Base-by-base conservation (phyloP, 1,284 basidiomycete genomes). In the Rhodotorula sp. region DNA sequence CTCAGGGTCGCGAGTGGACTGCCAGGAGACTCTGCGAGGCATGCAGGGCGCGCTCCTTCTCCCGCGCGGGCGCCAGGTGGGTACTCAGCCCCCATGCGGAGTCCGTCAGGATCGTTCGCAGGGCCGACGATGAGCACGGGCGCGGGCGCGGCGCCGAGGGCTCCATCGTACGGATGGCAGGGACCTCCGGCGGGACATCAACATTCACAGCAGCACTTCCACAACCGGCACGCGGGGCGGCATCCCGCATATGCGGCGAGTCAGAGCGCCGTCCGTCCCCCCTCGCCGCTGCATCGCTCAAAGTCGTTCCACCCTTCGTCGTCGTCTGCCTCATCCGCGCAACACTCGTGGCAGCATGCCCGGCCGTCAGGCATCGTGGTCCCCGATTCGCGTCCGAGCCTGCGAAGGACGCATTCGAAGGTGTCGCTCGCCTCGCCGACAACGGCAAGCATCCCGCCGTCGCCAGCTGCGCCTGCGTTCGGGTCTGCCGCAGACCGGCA, bases 361-460 rank as follows among this genome's bases (percentile, higher is more conserved):
- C 57, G 45, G n/a, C 44, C 44, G 16, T 10, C 57, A 3, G 25
- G 44, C n/a, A n/a, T 58, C n/a, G 17, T 25, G 12, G 44, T 58
- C 4, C 23, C 44, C 1, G 57, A 13, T 14, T 7, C n/a, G n/a
- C 13, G 12, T 14, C n/a, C 16, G 3, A 49, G 46, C 5, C 54
- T 44, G 13, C 63, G 34, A 4, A 46, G 59, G 27, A 34, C 56
- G 56, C 48, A 44, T 12, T 58, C 56, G 41, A 49, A 65, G 27
- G 56, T 65, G 48, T 48, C 50, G 48, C 64, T 56, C 21, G 34
- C 27, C 25, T 50, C 64, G 21, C 64, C 64, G 0, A 56, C 54
- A 7, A 9, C n/a, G 5, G 54, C 21, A 10, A 44, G 41, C 25
- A 49, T 44, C 13, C 64, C 64, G 10, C 64, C 64, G 4, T 65